A percentile compares a stretch with the other conserved stretches of the same genome.
Conservation (phyloP, 108 stramenopile genomes). For the Aurantiochytrium sp. region DNA sequence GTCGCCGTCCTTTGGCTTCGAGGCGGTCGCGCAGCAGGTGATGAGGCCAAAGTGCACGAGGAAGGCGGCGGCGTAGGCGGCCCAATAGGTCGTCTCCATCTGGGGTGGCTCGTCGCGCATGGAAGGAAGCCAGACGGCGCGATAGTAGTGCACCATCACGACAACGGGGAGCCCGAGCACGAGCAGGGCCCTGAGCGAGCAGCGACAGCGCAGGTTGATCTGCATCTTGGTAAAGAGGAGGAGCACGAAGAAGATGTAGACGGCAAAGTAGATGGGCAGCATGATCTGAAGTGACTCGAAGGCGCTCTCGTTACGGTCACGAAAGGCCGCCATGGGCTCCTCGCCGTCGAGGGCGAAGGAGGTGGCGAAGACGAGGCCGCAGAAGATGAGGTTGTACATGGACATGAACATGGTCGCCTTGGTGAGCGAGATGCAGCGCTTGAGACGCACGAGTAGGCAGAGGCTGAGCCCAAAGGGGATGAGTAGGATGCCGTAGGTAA, state of each 20-base stretch:
- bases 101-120: background rate
- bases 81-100: background rate
- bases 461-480: background rate
- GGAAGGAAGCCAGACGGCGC: background rate
- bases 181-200: background rate
- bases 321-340: conserved; percentile 13
- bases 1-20: background rate
- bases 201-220: background rate
- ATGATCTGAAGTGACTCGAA: conserved; percentile 2
- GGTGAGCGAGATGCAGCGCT: conserved; percentile 32
- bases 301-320: background rate
- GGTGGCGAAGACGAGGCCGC: background rate
- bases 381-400: conserved; percentile 17
- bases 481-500: conserved; percentile 16
- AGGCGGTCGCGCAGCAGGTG: background rate
- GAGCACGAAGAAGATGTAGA: background rate
- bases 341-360: background rate
- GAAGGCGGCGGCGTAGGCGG: background rate
- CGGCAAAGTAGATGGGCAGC: background rate
- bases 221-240: background rate
- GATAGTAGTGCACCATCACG: background rate
- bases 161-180: background rate
- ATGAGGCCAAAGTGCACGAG: background rate
- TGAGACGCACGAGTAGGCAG: background rate
- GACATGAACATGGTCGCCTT: conserved; percentile 17